Conservation (phyloP, 805 yeast species). For the Saccharomycopsis microspora region DNA sequence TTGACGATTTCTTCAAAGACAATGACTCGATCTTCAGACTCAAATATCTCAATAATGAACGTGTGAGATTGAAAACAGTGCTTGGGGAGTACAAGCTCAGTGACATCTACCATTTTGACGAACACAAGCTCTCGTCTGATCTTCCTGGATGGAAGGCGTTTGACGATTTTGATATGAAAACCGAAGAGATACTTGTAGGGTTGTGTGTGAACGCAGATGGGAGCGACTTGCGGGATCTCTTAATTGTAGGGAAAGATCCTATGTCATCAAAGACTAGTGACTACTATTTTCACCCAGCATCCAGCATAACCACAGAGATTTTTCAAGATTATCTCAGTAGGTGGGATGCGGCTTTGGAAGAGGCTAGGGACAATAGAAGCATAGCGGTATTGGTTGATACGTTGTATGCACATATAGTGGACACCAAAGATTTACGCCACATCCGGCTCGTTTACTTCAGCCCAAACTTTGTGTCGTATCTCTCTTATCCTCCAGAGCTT, state of each 20-base stretch:
- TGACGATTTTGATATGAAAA: background rate
- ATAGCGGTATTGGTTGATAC: conserved; percentile 24
- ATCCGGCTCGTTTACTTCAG: conserved; percentile 24
- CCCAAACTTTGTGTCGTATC: conserved; percentile 13
- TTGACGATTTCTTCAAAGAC: conserved; percentile 19
- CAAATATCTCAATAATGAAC: conserved; percentile 19
- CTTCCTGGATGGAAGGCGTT: conserved; percentile 13
- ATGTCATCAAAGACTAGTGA: background rate
- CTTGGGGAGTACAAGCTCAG: conserved; percentile 17
- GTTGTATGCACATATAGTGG: conserved; percentile 26
- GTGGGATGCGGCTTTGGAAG: conserved; percentile 13
- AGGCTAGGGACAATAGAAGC: conserved; percentile 16
- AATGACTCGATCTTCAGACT: conserved; percentile 13
- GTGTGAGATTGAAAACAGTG: conserved; percentile 17
- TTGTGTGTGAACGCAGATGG: conserved; percentile 23
- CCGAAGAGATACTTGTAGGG: conserved; percentile 19
- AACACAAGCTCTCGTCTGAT: conserved; percentile 20
- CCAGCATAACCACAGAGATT: conserved; percentile 18
- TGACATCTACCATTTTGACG: conserved; percentile 29
- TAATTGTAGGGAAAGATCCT: conserved; percentile 18
- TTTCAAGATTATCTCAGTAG: conserved; percentile 18
- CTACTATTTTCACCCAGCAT: conserved; percentile 14
- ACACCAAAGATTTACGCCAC: conserved; percentile 21
- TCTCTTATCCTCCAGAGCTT: conserved; percentile 12
- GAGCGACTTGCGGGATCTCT: conserved; percentile 19